phyloP scores from a whole-genome alignment of 1,284 basidiomycete genomes.

The Sanghuangporus sanghuang region DNA sequence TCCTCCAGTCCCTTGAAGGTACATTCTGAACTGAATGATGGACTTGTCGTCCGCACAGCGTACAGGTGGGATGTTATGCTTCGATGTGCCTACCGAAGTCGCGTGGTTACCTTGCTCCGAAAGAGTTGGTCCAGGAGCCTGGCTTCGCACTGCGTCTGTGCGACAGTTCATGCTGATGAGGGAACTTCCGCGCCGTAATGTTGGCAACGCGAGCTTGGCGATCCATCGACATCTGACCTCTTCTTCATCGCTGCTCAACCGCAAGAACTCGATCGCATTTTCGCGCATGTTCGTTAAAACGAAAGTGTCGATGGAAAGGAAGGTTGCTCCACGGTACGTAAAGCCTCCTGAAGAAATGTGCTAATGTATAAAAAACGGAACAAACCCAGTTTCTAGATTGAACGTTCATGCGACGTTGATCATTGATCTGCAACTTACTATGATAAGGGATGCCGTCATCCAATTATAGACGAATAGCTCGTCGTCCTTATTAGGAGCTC shows the following conservation, averaged over 20 bases:
- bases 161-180: slow-evolving; percentile 16
- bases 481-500: slow-evolving; percentile 14
- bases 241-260: not conserved
- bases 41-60: slow-evolving; percentile 12
- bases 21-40: slow-evolving; percentile 17
- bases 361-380: not conserved
- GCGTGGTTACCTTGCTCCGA: not conserved
- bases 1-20: slow-evolving; percentile 8
- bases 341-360: slow-evolving; percentile 11
- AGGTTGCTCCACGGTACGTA: slow-evolving; percentile 14
- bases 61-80: not conserved
- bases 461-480: slow-evolving; percentile 18
- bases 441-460: slow-evolving; percentile 5
- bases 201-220: slow-evolving; percentile 10
- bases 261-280: slow-evolving; percentile 13
- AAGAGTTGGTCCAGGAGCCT: not conserved
- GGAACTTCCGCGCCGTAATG: slow-evolving; percentile 8
- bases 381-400: not conserved
- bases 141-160: slow-evolving; percentile 10
- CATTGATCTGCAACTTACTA: slow-evolving; percentile 25
- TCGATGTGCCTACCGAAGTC: not conserved
- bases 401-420: slow-evolving; percentile 26
- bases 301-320: slow-evolving; percentile 15
- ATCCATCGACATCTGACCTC: slow-evolving; percentile 1
- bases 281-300: slow-evolving; percentile 16